Percentiles rank a stretch among this genome's conserved stretches.
Evolutionary conservation across 148 eudicot genomes (phyloP).

Genomic region (Rhododendron kiyosumense): DNA sequence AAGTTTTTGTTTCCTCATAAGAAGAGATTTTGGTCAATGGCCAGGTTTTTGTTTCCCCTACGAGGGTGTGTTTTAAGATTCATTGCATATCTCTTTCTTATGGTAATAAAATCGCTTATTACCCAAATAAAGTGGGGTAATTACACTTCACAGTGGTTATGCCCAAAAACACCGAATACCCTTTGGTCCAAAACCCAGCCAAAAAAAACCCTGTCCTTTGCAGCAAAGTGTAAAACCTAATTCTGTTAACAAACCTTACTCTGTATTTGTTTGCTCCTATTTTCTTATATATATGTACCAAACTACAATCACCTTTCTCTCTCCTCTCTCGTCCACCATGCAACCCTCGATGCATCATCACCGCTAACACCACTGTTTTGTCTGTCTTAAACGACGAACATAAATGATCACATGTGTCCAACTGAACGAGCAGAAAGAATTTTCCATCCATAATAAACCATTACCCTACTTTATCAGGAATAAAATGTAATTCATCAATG

Average conservation of each 20-base stretch:
- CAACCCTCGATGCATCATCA: not conserved
- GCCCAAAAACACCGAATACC: not conserved
- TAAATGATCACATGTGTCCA: not conserved
- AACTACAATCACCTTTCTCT: not conserved
- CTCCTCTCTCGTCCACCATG: not conserved
- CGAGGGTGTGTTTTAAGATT: not conserved
- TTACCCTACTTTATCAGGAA: not conserved
- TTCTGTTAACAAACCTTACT: not conserved
- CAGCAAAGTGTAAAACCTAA: not conserved
- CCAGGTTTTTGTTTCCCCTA: not conserved
- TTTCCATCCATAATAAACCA: not conserved
- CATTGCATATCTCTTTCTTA: not conserved
- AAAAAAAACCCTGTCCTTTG: not conserved
- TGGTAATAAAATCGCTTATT: not conserved
- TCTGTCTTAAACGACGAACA: not conserved
- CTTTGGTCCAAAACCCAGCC: not conserved
- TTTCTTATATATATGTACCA: not conserved
- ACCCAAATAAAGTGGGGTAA: not conserved
- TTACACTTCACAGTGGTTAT: not conserved
- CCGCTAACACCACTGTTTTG: not conserved
- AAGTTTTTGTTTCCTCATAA: not conserved
- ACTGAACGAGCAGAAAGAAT: not conserved
- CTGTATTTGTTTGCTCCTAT: not conserved
- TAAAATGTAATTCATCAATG: not conserved
- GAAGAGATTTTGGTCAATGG: not conserved